A percentile compares a stretch with the other conserved stretches of the same genome.
Conservation (phyloP, 768 basidiomycete species). For the Podaxis sp. region DNA sequence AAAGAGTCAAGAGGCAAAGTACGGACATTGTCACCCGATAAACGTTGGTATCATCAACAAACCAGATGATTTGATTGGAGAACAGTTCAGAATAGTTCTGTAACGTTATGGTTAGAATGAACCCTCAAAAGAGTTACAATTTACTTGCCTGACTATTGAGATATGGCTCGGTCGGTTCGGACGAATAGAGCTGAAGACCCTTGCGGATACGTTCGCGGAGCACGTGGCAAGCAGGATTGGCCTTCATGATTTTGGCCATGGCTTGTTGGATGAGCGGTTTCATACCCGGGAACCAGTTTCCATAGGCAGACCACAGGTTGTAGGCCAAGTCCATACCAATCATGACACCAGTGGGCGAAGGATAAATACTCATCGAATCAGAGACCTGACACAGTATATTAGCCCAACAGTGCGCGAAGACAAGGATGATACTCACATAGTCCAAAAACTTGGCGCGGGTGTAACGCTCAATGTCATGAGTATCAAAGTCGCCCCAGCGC, state of each 20-base stretch:
- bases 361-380: conserved; percentile 98
- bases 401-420: background rate
- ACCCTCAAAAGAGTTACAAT: background rate
- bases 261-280: conserved; percentile 98
- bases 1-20: background rate
- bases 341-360: conserved; percentile 97
- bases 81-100: conserved; percentile 93
- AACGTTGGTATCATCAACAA: conserved; percentile 99
- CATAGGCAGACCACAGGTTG: conserved; percentile 98
- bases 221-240: conserved; percentile 96
- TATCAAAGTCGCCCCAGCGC: conserved; percentile 98
- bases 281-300: conserved; percentile 99
- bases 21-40: conserved; percentile 92
- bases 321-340: conserved; percentile 99
- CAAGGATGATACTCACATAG: conserved; percentile 55
- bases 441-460: conserved; percentile 99
- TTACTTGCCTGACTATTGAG: conserved; percentile 82
- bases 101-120: background rate
- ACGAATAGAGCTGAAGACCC: conserved; percentile 96
- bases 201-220: conserved; percentile 98
- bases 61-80: conserved; percentile 99
- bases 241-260: conserved; percentile 99
- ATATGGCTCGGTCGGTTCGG: conserved; percentile 98
- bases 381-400: conserved; percentile 54
- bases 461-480: conserved; percentile 98